A percentile compares a stretch with the other conserved stretches of the same genome.
Conservation (phyloP, 2,329 filamentous ascomycete genomes). For the Neonectria hederae region DNA sequence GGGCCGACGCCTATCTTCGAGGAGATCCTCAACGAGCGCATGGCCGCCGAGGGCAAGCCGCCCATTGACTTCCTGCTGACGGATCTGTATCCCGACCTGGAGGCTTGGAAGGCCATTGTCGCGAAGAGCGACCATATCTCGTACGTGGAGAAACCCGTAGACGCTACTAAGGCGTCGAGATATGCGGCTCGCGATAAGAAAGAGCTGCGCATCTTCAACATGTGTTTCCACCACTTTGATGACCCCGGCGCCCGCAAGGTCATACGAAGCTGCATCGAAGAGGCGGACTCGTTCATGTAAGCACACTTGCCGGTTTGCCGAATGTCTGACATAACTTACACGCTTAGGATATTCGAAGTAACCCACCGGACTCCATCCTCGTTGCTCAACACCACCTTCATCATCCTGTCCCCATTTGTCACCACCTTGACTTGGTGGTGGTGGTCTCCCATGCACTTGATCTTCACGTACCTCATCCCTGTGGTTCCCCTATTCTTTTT, state of each 20-base stretch:
- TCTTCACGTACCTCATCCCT: constrained; percentile 35
- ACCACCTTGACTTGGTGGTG: constrained; percentile 36
- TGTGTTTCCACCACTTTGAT: constrained; percentile 39
- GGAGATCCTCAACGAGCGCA: constrained; percentile 30
- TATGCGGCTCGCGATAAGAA: constrained; percentile 32
- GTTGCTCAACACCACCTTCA: constrained; percentile 33
- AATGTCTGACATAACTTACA: not conserved
- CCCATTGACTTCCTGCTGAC: constrained; percentile 33
- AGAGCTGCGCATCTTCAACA: constrained; percentile 36
- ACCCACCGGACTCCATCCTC: constrained; percentile 35
- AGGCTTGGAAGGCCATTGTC: constrained; percentile 33
- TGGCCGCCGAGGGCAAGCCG: constrained; percentile 28
- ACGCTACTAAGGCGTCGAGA: constrained; percentile 30
- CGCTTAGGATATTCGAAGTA: constrained; percentile 33
- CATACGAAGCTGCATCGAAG: constrained; percentile 33
- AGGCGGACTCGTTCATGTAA: constrained; percentile 35
- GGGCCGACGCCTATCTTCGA: constrained; percentile 37
- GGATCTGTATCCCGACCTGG: constrained; percentile 34
- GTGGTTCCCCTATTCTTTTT: constrained; percentile 34
- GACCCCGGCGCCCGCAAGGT: constrained; percentile 35
- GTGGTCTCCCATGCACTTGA: constrained; percentile 35
- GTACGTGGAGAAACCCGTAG: constrained; percentile 32
- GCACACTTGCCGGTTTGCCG: not conserved
- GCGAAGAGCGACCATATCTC: constrained; percentile 33
- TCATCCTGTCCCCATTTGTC: constrained; percentile 34